phyloP scores from a whole-genome alignment of 208 protist genomes.

The Herpetomonas tarakana region DNA sequence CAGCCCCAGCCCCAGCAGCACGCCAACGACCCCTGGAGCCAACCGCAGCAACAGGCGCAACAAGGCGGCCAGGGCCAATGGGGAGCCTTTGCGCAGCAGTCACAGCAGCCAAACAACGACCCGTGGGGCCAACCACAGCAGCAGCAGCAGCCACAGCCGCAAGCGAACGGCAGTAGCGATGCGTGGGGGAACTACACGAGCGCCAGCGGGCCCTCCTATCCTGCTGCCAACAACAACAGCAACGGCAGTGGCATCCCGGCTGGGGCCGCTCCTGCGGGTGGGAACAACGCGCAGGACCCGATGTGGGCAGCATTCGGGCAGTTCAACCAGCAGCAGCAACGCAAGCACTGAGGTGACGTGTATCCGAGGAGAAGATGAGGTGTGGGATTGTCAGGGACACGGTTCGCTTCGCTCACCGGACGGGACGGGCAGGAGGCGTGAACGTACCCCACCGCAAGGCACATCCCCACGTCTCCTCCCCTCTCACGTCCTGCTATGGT shows the following conservation, averaged over 20 bases:
- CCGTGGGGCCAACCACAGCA: constrained; percentile 23
- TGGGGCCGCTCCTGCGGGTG: neutral
- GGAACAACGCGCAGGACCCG: neutral
- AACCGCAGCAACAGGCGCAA: constrained; percentile 1
- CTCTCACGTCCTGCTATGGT: neutral
- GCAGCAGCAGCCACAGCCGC: constrained; percentile 19
- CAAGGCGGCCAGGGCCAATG: constrained; percentile 8
- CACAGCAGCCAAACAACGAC: constrained; percentile 9
- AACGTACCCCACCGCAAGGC: too few species aligned
- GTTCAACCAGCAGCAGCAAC: constrained; percentile 1
- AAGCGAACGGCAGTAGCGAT: constrained; percentile 2
- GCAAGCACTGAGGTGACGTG: neutral
- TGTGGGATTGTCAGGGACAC: too few species aligned
- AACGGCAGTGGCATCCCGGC: neutral
- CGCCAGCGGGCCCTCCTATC: constrained; percentile 9
- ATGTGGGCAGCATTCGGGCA: constrained; percentile 11
- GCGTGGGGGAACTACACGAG: constrained; percentile 1
- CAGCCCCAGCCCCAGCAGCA: constrained; percentile 4
- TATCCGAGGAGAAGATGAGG: neutral
- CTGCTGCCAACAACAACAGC: neutral
- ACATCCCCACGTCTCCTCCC: too few species aligned
- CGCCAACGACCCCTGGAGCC: constrained; percentile 2
- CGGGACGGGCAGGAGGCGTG: too few species aligned
- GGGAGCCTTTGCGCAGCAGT: neutral
- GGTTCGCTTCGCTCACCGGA: too few species aligned